A percentile compares a stretch with the other conserved stretches of the same genome.
Conservation (phyloP, 768 basidiomycete genomes). For the Tephrocybe sp. region DNA sequence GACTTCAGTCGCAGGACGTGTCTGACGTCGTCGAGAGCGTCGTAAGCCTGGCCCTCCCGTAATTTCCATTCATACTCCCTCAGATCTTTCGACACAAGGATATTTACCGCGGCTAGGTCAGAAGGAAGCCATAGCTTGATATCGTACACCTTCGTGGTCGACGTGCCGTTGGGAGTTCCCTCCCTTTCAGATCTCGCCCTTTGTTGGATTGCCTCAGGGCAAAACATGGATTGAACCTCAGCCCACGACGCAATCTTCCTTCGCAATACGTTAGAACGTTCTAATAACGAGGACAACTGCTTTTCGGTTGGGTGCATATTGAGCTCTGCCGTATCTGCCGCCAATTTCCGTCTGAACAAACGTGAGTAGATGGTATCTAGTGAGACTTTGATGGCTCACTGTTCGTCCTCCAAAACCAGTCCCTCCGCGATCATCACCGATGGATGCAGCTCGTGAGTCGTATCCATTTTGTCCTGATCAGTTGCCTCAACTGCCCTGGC, state of each 20-base stretch:
- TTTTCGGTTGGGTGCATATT: constrained; percentile 1
- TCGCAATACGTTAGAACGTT: not conserved
- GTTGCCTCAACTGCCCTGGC: not conserved
- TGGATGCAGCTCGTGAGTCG: not conserved
- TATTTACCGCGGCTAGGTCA: not conserved
- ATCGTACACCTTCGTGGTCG: not conserved
- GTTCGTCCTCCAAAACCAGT: not conserved
- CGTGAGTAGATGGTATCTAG: not conserved
- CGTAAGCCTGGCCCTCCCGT: not conserved
- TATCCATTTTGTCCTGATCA: not conserved
- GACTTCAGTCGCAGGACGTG: constrained; percentile 1
- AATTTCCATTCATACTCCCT: not conserved
- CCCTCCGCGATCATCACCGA: constrained; percentile 3
- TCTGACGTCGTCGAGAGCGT: not conserved
- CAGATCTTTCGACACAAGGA: not conserved
- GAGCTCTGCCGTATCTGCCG: not conserved
- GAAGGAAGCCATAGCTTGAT: not conserved
- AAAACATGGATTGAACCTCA: not conserved
- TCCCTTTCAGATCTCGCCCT: not conserved
- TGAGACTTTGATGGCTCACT: not conserved
- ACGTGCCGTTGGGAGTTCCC: not conserved
- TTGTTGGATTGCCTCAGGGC: not conserved
- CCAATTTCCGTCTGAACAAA: not conserved
- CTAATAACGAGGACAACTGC: not conserved
- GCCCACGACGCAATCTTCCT: not conserved